Conservation (phyloP, 257 asterid genomes). For the Coffea eugenioides region DNA sequence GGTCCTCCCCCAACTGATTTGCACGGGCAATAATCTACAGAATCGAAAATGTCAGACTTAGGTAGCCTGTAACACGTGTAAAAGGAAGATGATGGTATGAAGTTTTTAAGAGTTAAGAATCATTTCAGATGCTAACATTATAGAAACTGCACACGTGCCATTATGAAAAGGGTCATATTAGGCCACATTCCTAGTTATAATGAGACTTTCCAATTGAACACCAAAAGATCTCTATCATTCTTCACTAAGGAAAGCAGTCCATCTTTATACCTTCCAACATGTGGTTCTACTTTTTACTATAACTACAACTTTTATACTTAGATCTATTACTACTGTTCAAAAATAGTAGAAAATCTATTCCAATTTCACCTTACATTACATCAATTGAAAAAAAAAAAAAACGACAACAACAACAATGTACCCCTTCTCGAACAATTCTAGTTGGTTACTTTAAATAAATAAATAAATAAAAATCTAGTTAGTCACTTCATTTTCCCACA, state of each 20-base stretch:
- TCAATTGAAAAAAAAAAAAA: neutral
- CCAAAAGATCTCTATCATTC: neutral
- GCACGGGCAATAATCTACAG: constrained; percentile 92
- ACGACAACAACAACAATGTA: neutral
- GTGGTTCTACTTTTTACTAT: neutral
- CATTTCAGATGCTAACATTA: neutral
- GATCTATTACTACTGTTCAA: neutral
- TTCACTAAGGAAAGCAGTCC: neutral
- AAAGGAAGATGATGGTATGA: constrained; percentile 18
- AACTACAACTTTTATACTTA: neutral
- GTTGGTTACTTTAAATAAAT: neutral
- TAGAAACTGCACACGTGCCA: neutral
- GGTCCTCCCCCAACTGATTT: constrained; percentile 82
- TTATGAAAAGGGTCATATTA: neutral
- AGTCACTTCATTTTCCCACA: neutral
- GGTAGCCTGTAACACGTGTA: constrained; percentile 54
- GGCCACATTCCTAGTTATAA: neutral
- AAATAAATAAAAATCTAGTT: too few species aligned
- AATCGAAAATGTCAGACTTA: constrained; percentile 66
- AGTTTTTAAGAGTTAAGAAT: neutral
- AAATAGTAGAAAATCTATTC: neutral
- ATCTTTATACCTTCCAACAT: neutral
- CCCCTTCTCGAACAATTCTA: neutral
- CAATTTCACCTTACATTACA: neutral
- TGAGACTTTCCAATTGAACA: neutral